Percentiles rank a stretch among this genome's conserved stretches.
phyloP scores from a whole-genome alignment of 2,329 filamentous ascomycete species.

The Harringtonia aguacate region DNA sequence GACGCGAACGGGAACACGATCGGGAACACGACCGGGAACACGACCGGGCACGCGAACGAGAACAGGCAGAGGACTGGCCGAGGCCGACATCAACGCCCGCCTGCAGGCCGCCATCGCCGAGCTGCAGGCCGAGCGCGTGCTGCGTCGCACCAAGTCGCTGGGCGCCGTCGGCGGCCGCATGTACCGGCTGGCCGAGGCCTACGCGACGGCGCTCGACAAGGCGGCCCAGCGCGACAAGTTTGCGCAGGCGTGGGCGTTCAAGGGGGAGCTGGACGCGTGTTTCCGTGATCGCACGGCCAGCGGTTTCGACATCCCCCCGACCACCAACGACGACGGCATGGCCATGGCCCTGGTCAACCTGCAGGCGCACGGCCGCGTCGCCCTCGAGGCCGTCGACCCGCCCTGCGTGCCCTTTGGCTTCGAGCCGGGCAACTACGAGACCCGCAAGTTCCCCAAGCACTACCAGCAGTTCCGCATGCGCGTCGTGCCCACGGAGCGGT shows the following conservation, averaged over 20 bases:
- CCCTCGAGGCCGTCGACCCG: slow-evolving; percentile 41
- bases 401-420: slow-evolving; percentile 59
- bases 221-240: slow-evolving; percentile 43
- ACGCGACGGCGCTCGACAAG: slow-evolving; percentile 46
- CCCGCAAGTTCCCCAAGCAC: slow-evolving; percentile 54
- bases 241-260: slow-evolving; percentile 47
- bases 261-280: slow-evolving; percentile 44
- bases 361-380: slow-evolving; percentile 46
- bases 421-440: slow-evolving; percentile 60
- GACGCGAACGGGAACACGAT: too few relatives aligned
- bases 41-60: slow-evolving; percentile 2
- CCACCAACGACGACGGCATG: slow-evolving; percentile 49
- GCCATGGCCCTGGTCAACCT: slow-evolving; percentile 59
- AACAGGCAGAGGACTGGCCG: slow-evolving; percentile 12
- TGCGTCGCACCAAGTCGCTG: slow-evolving; percentile 49
- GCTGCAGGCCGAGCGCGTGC: slow-evolving; percentile 40
- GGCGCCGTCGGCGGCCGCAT: slow-evolving; percentile 46
- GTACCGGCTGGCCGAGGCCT: slow-evolving; percentile 51
- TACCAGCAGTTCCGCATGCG: slow-evolving; percentile 55
- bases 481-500: slow-evolving; percentile 45
- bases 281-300: slow-evolving; percentile 30
- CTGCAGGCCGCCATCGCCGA: slow-evolving; percentile 37
- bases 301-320: slow-evolving; percentile 37
- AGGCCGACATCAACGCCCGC: slow-evolving; percentile 28
- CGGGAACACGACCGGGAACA: too few relatives aligned